Evolutionary conservation across 768 basidiomycete species (phyloP).

Genomic region (Butyriboletus loyo): DNA sequence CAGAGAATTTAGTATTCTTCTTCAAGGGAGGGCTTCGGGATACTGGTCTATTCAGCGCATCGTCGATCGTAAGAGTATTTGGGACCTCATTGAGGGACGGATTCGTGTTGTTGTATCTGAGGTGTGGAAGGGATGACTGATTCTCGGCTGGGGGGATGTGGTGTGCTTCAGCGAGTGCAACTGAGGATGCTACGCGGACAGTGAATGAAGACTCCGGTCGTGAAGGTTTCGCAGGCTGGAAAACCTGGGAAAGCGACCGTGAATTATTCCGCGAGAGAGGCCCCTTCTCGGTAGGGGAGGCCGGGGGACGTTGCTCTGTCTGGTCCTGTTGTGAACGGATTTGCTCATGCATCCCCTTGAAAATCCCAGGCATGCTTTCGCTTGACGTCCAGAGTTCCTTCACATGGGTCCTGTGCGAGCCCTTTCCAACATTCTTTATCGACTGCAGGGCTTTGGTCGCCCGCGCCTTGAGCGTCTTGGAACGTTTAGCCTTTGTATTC

Average conservation of each 20-base stretch:
- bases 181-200: conserved; percentile 25
- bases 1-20: conserved; percentile 30
- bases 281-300: conserved; percentile 23
- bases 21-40: conserved; percentile 37
- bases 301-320: conserved; percentile 7
- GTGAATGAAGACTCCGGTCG: conserved; percentile 27
- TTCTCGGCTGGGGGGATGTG: conserved; percentile 1
- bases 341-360: conserved; percentile 27
- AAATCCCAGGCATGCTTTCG: conserved; percentile 27
- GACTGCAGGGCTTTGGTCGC: conserved; percentile 48
- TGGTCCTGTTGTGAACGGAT: conserved; percentile 13
- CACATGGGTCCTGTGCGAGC: conserved; percentile 35
- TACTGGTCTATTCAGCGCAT: conserved; percentile 20
- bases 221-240: conserved; percentile 22
- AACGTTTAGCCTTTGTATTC: conserved; percentile 27
- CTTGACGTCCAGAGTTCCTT: conserved; percentile 37
- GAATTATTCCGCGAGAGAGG: conserved; percentile 25
- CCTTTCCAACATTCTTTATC: conserved; percentile 43
- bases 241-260: conserved; percentile 34
- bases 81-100: conserved; percentile 17
- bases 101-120: conserved; percentile 26
- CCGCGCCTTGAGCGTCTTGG: conserved; percentile 44
- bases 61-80: conserved; percentile 9
- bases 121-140: conserved; percentile 7
- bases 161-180: conserved; percentile 16